Percentiles rank a stretch among this genome's conserved stretches.
phyloP scores from a whole-genome alignment of 164 flowering plant species.

The Piper betle region DNA sequence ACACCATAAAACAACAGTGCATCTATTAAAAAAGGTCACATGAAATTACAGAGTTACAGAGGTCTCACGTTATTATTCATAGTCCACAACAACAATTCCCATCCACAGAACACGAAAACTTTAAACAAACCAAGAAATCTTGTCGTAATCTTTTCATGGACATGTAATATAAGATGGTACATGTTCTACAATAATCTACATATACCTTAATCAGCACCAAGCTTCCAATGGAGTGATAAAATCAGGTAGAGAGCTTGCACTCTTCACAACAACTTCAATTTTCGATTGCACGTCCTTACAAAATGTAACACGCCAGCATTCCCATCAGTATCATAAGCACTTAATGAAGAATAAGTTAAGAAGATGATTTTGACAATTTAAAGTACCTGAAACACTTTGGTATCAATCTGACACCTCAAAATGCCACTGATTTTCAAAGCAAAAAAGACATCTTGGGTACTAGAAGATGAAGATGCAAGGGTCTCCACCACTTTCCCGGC shows the following conservation, averaged over 20 bases:
- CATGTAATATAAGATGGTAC: neutral
- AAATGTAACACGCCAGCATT: slow-evolving; percentile 1
- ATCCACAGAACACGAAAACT: neutral
- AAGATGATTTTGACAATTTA: slow-evolving; percentile 1
- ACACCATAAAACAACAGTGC: neutral
- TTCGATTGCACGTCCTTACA: slow-evolving; percentile 43
- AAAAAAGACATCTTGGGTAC: slow-evolving; percentile 41
- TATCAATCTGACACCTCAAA: slow-evolving; percentile 43
- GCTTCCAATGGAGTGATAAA: slow-evolving; percentile 60
- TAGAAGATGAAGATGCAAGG: slow-evolving; percentile 45
- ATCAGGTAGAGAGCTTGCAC: slow-evolving; percentile 65
- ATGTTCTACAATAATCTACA: neutral
- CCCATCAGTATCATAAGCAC: neutral
- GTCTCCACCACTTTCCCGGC: slow-evolving; percentile 29
- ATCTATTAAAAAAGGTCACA: too few species aligned
- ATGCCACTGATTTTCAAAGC: slow-evolving; percentile 53
- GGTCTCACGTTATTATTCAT: too few species aligned
- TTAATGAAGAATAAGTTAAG: too few species aligned
- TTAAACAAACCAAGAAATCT: neutral
- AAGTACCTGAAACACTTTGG: slow-evolving; percentile 45
- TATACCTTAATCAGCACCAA: slow-evolving; percentile 71
- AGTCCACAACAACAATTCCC: neutral
- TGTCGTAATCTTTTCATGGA: neutral
- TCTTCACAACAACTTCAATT: slow-evolving; percentile 37
- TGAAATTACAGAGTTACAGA: neutral